Evolutionary conservation across 129 eudicot genomes (phyloP).

Genomic region (Gnaphalium uliginosum): DNA sequence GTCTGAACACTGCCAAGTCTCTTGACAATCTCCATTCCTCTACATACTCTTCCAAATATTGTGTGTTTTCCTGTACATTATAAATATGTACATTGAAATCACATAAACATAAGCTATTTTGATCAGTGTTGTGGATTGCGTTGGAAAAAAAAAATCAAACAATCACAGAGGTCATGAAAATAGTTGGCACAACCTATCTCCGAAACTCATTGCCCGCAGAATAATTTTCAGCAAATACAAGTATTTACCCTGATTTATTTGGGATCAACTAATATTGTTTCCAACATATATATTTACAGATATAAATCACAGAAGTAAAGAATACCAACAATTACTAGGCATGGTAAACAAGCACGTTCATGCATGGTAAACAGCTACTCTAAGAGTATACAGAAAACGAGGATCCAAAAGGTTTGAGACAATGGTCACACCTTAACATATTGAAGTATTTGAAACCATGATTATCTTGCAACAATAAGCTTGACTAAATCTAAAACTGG

Average conservation of each 20-base stretch:
- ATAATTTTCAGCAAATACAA: background rate
- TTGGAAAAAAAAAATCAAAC: background rate
- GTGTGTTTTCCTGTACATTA: constrained; percentile 87
- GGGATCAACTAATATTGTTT: background rate
- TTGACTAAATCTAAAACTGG: background rate
- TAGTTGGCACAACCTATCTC: background rate
- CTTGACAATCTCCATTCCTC: constrained; percentile 95
- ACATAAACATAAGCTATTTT: background rate
- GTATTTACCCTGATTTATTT: constrained; percentile 1
- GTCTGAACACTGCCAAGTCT: constrained; percentile 98
- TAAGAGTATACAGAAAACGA: background rate
- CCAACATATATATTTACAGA: background rate
- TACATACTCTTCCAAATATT: constrained; percentile 91
- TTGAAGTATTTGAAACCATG: background rate
- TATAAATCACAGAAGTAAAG: background rate
- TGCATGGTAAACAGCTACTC: background rate
- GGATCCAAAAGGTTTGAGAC: background rate
- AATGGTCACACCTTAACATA: background rate
- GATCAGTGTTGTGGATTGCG: background rate
- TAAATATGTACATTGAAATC: background rate
- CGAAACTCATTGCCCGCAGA: background rate
- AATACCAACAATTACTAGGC: background rate
- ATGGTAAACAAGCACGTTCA: background rate
- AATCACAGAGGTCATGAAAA: constrained; percentile 7
- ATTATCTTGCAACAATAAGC: background rate